Base-by-base conservation (phyloP, 371 early-diverging fungal species). In the Rhizomucor pusillus region DNA sequence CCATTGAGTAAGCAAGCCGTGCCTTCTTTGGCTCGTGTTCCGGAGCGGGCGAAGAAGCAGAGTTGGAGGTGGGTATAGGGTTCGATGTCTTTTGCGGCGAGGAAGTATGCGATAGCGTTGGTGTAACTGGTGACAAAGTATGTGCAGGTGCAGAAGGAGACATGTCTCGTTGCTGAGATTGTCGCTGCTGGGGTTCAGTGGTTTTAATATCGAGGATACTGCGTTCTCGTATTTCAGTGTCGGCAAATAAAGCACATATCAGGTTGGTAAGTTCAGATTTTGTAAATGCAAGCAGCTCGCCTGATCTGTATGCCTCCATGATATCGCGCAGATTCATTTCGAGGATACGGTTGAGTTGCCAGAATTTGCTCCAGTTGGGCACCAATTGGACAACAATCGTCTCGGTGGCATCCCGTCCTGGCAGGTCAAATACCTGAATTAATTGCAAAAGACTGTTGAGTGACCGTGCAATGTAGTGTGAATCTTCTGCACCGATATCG, bases 401-500 rank as follows among this genome's bases (percentile, higher is more conserved):
- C 7, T 65, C 67, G 0, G 58, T 71, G 1, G 78, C 79, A 37
- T 75, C 71, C 16, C 58, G 57, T 1, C 65, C 73, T 1, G 73
- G 73, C 5, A 67, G 35, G 47, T 80, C 79, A 62, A 86, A 84
- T 2, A 67, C 70, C 43, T 70, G 66, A 14, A 78, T 79, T 11
- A 84, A 56, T 36, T 80, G 77, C 45, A 75, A 68, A 33, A 84
- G 22, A n/a, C 80, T 67, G 34, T 76, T 75, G 34, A 81, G 68
- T 1, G 70, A 60, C 3, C 61, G 56, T 7, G 84, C 80, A 18
- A 90, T 79, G 25, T 74, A 60, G 46, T 80, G 82, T 0, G 87
- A 86, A 52, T 88, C 90, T 25, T 84, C 79, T 4, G 81, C 88
- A 1, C 84, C 85, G 56, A 90, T 90, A 51, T 90, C 90, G 43